These are phyloP conservation scores for Rugonectria rugulosa DNA, from an alignment of 2,329 filamentous ascomycete species.

Conservation along the genomic window DNA sequence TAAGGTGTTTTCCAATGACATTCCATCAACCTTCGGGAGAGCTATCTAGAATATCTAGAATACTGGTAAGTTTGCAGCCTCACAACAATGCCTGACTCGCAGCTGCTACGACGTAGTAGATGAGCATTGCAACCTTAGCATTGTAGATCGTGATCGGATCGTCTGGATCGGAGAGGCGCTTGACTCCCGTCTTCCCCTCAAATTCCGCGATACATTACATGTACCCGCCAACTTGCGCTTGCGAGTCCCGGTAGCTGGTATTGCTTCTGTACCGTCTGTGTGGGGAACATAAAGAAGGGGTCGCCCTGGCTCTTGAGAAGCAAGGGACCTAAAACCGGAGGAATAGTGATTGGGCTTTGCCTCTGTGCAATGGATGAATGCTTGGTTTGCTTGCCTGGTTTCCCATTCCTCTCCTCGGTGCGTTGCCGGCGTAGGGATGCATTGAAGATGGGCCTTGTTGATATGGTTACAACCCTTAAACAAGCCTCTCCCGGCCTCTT, in stretches of 20 bases:
- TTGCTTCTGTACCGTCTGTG: constrained; percentile 1
- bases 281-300: constrained; percentile 14
- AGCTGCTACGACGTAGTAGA: background rate
- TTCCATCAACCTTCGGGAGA: too few species aligned
- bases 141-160: constrained; percentile 14
- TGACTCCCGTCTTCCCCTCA: constrained; percentile 6
- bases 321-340: background rate
- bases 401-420: too few species aligned
- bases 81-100: background rate
- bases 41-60: background rate
- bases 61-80: too few species aligned
- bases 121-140: background rate
- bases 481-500: too few species aligned
- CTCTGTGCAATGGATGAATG: too few species aligned
- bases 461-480: too few species aligned
- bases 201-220: background rate
- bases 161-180: constrained; percentile 14
- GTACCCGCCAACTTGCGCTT: background rate
- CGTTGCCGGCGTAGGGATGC: too few species aligned
- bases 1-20: too few species aligned
- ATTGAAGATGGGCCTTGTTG: too few species aligned
- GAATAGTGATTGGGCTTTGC: background rate
- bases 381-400: too few species aligned
- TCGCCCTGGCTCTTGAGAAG: constrained; percentile 3
- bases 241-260: too few species aligned